phyloP scores from a whole-genome alignment of 306 rosid genomes.

The Cicer arietinum region DNA sequence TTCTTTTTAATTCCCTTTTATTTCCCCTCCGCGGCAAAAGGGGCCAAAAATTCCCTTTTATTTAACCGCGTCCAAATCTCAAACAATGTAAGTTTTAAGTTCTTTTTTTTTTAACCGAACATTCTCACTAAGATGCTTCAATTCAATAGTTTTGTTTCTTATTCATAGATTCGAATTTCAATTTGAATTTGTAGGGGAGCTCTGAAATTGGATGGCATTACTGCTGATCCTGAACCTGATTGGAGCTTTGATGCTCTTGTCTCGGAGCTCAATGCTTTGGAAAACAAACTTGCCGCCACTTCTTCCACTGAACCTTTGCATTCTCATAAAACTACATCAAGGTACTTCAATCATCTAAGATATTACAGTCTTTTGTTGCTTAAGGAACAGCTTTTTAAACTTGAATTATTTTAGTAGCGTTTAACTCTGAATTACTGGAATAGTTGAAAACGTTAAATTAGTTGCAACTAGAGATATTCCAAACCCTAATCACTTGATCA shows the following conservation, averaged over 20 bases:
- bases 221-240: constrained; percentile 77
- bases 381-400: too few relatives aligned
- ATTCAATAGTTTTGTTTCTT: constrained; percentile 6
- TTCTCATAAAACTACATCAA: constrained; percentile 45
- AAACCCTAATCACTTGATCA: neutral
- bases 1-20: too few relatives aligned
- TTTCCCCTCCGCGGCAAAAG: too few relatives aligned
- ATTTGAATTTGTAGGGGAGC: constrained; percentile 57
- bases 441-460: too few relatives aligned
- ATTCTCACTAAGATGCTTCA: constrained; percentile 8
- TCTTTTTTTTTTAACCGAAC: neutral
- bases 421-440: too few relatives aligned
- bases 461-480: too few relatives aligned
- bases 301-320: constrained; percentile 53
- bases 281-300: constrained; percentile 52
- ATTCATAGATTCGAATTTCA: neutral
- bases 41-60: too few relatives aligned
- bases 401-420: too few relatives aligned
- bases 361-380: too few relatives aligned
- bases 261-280: constrained; percentile 71
- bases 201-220: constrained; percentile 54
- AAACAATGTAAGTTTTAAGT: constrained; percentile 26
- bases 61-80: neutral
- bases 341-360: constrained; percentile 44
- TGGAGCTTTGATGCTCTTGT: constrained; percentile 70